These are phyloP conservation scores for Heteromeles arbutifolia DNA, from an alignment of 306 rosid genomes.

Conservation along the genomic window DNA sequence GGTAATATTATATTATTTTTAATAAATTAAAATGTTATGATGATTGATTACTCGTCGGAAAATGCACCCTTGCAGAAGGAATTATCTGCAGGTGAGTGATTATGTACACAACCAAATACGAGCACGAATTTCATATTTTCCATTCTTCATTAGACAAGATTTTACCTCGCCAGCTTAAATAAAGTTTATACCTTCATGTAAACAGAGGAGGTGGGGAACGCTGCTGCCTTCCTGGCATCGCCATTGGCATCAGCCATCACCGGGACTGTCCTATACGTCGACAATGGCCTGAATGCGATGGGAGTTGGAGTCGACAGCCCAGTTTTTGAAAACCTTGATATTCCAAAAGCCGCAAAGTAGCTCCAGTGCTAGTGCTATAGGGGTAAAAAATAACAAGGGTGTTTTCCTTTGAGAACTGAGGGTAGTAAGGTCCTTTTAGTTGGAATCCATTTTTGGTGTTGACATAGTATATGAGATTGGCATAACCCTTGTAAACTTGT, in stretches of 20 bases:
- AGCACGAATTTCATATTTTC: background rate
- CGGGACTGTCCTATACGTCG: slow-evolving; percentile 66
- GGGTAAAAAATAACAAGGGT: background rate
- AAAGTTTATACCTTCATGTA: background rate
- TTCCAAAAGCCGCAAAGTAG: slow-evolving; percentile 32
- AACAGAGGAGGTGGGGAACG: slow-evolving; percentile 84
- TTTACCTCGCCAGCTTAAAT: background rate
- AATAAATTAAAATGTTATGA: slow-evolving; percentile 27
- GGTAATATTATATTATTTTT: too few relatives aligned
- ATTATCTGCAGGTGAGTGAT: slow-evolving; percentile 59
- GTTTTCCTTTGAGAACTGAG: background rate
- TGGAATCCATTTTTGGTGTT: background rate
- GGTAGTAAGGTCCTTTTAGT: background rate
- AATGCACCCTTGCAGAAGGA: slow-evolving; percentile 95
- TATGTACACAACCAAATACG: background rate
- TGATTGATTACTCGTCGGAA: slow-evolving; percentile 78
- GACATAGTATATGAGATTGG: background rate
- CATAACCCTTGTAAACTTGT: too few relatives aligned
- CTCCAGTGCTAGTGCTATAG: background rate
- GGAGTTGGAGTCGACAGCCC: slow-evolving; percentile 82
- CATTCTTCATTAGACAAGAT: background rate
- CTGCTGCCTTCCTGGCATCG: slow-evolving; percentile 82
- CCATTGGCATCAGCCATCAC: slow-evolving; percentile 85
- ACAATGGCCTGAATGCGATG: slow-evolving; percentile 85
- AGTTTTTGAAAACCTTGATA: slow-evolving; percentile 27